A percentile compares a stretch with the other conserved stretches of the same genome.
Conservation (phyloP, 2,329 filamentous ascomycete genomes). For the Daldinia eschscholtzii region DNA sequence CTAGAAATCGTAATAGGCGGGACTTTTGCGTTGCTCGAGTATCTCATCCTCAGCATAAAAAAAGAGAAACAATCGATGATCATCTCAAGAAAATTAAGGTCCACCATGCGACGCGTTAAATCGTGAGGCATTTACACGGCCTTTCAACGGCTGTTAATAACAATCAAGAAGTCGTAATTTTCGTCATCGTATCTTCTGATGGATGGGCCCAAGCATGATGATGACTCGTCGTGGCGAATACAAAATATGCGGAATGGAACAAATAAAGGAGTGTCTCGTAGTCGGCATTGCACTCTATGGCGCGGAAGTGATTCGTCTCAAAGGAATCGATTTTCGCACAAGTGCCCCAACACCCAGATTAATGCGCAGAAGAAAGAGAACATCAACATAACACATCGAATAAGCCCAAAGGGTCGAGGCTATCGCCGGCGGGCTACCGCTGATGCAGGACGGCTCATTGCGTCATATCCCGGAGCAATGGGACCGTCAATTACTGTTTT, state of each 20-base stretch:
- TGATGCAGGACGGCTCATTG: slow-evolving; percentile 62
- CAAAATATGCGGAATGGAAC: slow-evolving; percentile 51
- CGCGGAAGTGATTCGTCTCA: slow-evolving; percentile 38
- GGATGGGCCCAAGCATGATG: slow-evolving; percentile 51
- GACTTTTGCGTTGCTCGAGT: slow-evolving; percentile 50
- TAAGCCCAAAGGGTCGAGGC: slow-evolving; percentile 23
- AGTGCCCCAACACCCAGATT: slow-evolving; percentile 46
- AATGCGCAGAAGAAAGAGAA: slow-evolving; percentile 39
- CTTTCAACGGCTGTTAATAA: slow-evolving; percentile 52
- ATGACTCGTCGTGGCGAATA: slow-evolving; percentile 55
- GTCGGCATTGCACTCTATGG: slow-evolving; percentile 41
- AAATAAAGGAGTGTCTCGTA: slow-evolving; percentile 46
- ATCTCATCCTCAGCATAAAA: slow-evolving; percentile 51
- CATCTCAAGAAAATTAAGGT: slow-evolving; percentile 51
- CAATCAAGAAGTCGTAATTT: slow-evolving; percentile 57
- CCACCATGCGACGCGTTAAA: slow-evolving; percentile 53
- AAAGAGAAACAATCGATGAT: slow-evolving; percentile 41
- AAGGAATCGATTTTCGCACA: slow-evolving; percentile 40
- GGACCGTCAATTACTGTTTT: slow-evolving; percentile 78
- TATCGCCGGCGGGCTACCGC: slow-evolving; percentile 57
- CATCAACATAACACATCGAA: slow-evolving; percentile 19
- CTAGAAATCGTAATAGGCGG: slow-evolving; percentile 52
- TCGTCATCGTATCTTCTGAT: slow-evolving; percentile 55
- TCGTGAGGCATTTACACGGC: slow-evolving; percentile 55
- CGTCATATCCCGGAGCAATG: slow-evolving; percentile 63